Percentiles rank a stretch among this genome's conserved stretches.
phyloP scores from a whole-genome alignment of 805 yeast species.

The Kodamaea kaohsiungensis region DNA sequence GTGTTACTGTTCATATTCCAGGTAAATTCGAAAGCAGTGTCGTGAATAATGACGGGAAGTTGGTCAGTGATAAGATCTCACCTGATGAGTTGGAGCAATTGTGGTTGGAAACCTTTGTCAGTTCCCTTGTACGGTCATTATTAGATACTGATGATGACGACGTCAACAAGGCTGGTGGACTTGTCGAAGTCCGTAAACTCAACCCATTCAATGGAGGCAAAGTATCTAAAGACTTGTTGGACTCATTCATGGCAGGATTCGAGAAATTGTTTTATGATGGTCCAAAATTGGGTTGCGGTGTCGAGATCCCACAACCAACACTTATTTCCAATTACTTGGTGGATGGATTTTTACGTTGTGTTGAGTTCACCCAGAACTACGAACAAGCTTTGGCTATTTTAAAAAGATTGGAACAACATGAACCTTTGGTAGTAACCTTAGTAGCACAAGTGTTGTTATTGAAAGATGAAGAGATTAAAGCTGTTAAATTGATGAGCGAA shows the following conservation, averaged over 20 bases:
- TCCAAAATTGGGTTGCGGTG: conserved; percentile 59
- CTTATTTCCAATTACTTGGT: conserved; percentile 66
- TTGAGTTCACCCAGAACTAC: conserved; percentile 65
- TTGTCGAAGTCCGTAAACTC: conserved; percentile 82
- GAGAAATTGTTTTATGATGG: conserved; percentile 69
- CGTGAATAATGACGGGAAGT: conserved; percentile 53
- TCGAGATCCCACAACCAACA: conserved; percentile 71
- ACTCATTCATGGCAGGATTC: conserved; percentile 60
- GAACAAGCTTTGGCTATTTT: conserved; percentile 63
- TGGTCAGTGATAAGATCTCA: conserved; percentile 48
- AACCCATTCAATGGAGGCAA: conserved; percentile 65
- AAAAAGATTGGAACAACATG: conserved; percentile 48
- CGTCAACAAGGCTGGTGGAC: conserved; percentile 46
- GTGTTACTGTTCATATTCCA: conserved; percentile 73
- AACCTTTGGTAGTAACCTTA: conserved; percentile 58
- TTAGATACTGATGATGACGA: conserved; percentile 71
- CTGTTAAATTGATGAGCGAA: conserved; percentile 51
- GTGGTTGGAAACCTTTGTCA: conserved; percentile 56
- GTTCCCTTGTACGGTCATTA: conserved; percentile 75
- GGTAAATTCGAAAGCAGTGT: conserved; percentile 65
- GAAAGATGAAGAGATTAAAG: conserved; percentile 60
- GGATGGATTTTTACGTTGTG: conserved; percentile 67
- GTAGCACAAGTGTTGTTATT: conserved; percentile 54
- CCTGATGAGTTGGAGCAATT: conserved; percentile 54
- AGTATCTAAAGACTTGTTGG: conserved; percentile 42